Conservation (phyloP, 164 flowering plant species). For the Echeveria elegans region DNA sequence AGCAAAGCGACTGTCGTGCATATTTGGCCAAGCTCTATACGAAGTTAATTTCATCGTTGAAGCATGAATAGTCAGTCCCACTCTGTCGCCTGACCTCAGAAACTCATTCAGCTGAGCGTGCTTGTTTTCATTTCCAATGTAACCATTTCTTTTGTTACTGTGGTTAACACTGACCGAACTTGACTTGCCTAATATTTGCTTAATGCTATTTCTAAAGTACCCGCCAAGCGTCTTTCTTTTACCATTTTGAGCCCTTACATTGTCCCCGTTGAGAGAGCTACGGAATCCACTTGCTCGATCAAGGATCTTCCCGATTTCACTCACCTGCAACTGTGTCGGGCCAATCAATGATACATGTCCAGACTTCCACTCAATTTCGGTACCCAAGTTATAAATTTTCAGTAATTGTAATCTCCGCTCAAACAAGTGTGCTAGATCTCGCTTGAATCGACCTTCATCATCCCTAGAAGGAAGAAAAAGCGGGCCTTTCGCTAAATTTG, state of each 20-base stretch:
- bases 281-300: constrained; percentile 22
- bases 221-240: constrained; percentile 44
- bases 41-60: constrained; percentile 48
- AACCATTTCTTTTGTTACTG: constrained; percentile 27
- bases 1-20: constrained; percentile 80
- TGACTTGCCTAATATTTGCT: constrained; percentile 54
- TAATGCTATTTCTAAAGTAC: constrained; percentile 41
- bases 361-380: constrained; percentile 20
- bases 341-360: constrained; percentile 21
- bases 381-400: constrained; percentile 34
- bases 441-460: constrained; percentile 23
- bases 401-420: constrained; percentile 47
- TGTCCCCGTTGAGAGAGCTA: constrained; percentile 24
- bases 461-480: constrained; percentile 43
- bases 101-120: constrained; percentile 61
- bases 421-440: constrained; percentile 30
- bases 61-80: constrained; percentile 58
- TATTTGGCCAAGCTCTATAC: constrained; percentile 86
- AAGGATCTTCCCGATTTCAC: constrained; percentile 38
- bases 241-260: constrained; percentile 18
- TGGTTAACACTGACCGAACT: constrained; percentile 23
- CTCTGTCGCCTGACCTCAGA: constrained; percentile 48
- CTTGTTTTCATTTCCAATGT: constrained; percentile 48
- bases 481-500: constrained; percentile 33
- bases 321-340: constrained; percentile 34